phyloP scores from a whole-genome alignment of 2,329 filamentous ascomycete species.

The Cladosporium halotolerans region DNA sequence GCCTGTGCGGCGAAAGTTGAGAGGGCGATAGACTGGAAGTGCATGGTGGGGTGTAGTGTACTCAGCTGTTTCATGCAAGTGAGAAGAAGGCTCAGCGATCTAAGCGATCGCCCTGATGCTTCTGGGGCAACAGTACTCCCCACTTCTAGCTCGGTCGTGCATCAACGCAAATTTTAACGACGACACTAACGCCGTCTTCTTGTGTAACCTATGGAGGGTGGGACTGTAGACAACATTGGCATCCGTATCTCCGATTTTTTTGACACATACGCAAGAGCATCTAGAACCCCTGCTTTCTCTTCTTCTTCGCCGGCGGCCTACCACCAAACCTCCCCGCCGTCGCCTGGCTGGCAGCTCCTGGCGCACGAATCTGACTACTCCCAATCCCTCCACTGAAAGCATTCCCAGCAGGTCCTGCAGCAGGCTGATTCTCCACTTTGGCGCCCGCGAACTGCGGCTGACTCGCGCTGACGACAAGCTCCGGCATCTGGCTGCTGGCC shows the following conservation, averaged over 20 bases:
- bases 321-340: slow-evolving; percentile 26
- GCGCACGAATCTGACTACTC: slow-evolving; percentile 20
- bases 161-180: no score
- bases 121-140: background rate
- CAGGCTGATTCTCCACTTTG: slow-evolving; percentile 2
- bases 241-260: no score
- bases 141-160: background rate
- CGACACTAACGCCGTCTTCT: no score
- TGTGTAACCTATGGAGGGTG: no score
- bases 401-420: slow-evolving; percentile 4
- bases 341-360: slow-evolving; percentile 28
- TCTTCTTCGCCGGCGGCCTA: slow-evolving; percentile 38
- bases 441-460: slow-evolving; percentile 17
- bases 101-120: no score
- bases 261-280: background rate
- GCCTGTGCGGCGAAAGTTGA: background rate
- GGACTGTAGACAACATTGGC: no score
- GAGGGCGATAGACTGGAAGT: background rate
- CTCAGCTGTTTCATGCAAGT: no score
- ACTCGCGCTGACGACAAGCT: slow-evolving; percentile 25
- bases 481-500: slow-evolving; percentile 26
- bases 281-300: slow-evolving; percentile 35
- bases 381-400: slow-evolving; percentile 5
- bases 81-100: no score
- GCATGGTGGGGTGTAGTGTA: background rate